A percentile compares a stretch with the other conserved stretches of the same genome.
phyloP scores from a whole-genome alignment of 2,329 filamentous ascomycete genomes.

The Hymenoscyphus linearis region DNA sequence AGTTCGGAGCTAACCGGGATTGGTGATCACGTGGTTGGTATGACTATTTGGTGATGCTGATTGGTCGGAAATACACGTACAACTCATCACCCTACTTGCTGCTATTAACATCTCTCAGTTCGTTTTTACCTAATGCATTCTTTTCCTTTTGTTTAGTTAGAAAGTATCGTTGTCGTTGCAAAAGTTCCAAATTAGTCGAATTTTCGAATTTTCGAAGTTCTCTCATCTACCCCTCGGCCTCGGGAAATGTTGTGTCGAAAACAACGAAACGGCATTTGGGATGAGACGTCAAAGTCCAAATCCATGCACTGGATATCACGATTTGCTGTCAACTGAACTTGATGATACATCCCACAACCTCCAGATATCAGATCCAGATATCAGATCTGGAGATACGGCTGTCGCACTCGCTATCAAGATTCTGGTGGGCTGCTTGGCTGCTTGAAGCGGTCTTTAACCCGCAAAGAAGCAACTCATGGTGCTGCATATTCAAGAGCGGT shows the following conservation, averaged over 20 bases:
- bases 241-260: neutral
- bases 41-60: neutral
- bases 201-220: neutral
- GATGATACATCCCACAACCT: too few species aligned
- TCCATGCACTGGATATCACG: too few species aligned
- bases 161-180: too few species aligned
- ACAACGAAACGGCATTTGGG: neutral
- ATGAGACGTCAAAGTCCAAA: too few species aligned
- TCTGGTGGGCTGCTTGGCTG: neutral
- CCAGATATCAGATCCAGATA: neutral
- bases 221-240: neutral
- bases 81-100: neutral
- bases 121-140: too few species aligned
- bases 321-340: too few species aligned
- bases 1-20: constrained; percentile 14
- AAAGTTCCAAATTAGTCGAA: neutral
- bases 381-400: neutral
- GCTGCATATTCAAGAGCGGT: neutral
- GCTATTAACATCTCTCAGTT: too few species aligned
- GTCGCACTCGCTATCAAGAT: neutral
- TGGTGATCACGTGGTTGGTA: neutral
- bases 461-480: neutral
- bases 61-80: neutral
- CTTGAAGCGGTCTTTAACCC: neutral
- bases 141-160: neutral